phyloP scores from a whole-genome alignment of 192 early-diverging fungal genomes.

The Gigaspora rosea region DNA sequence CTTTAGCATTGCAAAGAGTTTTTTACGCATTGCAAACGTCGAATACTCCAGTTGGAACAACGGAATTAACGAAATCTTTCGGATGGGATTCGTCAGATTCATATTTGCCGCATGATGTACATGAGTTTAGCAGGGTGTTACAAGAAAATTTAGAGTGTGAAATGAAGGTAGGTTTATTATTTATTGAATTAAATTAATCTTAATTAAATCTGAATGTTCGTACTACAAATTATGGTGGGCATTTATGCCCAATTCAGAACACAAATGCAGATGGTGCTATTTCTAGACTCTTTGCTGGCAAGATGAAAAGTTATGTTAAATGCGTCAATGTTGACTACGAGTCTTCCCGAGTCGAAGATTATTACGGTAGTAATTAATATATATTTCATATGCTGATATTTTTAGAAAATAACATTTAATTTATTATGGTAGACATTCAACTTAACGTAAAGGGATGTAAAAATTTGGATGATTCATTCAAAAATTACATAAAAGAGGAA shows the following conservation, averaged over 20 bases:
- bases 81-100: constrained; percentile 95
- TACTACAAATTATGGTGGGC: no score
- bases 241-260: constrained; percentile 44
- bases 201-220: no score
- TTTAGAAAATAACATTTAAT: neutral
- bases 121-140: constrained; percentile 95
- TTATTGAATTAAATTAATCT: neutral
- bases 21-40: constrained; percentile 88
- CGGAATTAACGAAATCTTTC: constrained; percentile 95
- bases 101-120: constrained; percentile 98
- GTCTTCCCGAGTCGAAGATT: constrained; percentile 91
- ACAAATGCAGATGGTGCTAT: constrained; percentile 93
- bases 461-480: constrained; percentile 87
- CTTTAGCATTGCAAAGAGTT: constrained; percentile 90
- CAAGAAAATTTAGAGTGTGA: constrained; percentile 96
- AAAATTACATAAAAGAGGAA: constrained; percentile 87
- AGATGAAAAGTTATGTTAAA: constrained; percentile 96
- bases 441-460: constrained; percentile 95
- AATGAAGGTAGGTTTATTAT: constrained; percentile 76
- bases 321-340: constrained; percentile 95
- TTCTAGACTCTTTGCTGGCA: constrained; percentile 87
- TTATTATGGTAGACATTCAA: constrained; percentile 77
- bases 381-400: neutral
- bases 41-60: constrained; percentile 79
- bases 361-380: constrained; percentile 65